Evolutionary conservation across 805 yeast species (phyloP).

Genomic region (Yarrowia divulgata): DNA sequence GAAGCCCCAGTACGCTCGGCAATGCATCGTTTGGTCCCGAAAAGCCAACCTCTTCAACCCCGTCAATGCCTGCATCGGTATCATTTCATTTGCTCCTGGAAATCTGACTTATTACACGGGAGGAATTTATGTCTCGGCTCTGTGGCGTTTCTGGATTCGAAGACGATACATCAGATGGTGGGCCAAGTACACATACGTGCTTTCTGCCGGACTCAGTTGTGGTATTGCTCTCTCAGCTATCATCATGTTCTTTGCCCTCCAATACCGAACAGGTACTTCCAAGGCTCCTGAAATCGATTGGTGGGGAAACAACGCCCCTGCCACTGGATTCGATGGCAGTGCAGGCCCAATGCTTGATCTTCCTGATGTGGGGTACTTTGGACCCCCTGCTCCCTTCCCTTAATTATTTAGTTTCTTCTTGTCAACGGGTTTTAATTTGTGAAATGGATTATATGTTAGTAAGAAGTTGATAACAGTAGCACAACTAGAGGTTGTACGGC

Average conservation of each 20-base stretch:
- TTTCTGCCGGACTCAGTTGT: slow-evolving; percentile 58
- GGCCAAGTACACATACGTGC: slow-evolving; percentile 60
- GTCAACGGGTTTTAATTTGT: too few species aligned
- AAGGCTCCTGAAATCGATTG: slow-evolving; percentile 50
- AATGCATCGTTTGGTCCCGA: background rate
- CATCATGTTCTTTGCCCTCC: slow-evolving; percentile 55
- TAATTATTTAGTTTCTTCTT: slow-evolving; percentile 2
- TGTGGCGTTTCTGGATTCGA: slow-evolving; percentile 55
- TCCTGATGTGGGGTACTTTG: slow-evolving; percentile 13
- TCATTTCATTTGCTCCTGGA: background rate
- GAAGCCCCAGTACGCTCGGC: slow-evolving; percentile 1
- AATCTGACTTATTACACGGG: slow-evolving; percentile 54
- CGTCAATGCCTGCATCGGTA: background rate
- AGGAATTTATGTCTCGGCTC: slow-evolving; percentile 53
- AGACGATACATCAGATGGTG: slow-evolving; percentile 57
- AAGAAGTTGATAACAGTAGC: too few species aligned
- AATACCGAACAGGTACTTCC: slow-evolving; percentile 47
- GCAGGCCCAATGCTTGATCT: background rate
- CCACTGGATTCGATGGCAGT: slow-evolving; percentile 6
- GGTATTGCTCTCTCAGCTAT: slow-evolving; percentile 60
- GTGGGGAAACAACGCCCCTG: slow-evolving; percentile 57
- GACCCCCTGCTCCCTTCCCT: slow-evolving; percentile 13
- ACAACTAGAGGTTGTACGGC: too few species aligned
- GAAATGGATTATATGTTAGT: too few species aligned
- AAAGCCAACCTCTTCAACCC: slow-evolving; percentile 43